Percentiles rank a stretch among this genome's conserved stretches.
Conservation (phyloP, 257 asterid genomes). For the Fraxinus pennsylvanica region DNA sequence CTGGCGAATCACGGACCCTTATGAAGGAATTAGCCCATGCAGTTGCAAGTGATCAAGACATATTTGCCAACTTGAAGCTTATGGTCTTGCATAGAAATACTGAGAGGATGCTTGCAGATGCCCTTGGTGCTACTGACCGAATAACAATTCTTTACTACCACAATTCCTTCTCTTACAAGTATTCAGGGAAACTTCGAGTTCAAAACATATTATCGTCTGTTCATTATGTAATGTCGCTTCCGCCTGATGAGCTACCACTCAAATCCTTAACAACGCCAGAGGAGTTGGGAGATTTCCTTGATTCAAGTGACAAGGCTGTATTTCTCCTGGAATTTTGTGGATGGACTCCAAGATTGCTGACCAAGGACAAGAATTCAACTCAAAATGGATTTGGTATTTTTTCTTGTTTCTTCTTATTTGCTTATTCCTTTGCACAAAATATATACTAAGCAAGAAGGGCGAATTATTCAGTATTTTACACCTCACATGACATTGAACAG, state of each 20-base stretch:
- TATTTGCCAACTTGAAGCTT: conserved; percentile 62
- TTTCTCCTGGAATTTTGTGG: conserved; percentile 87
- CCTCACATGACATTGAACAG: background rate
- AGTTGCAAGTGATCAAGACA: conserved; percentile 50
- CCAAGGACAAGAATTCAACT: conserved; percentile 36
- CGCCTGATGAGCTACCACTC: conserved; percentile 63
- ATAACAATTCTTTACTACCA: conserved; percentile 62
- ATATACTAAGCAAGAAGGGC: background rate
- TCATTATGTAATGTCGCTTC: conserved; percentile 53
- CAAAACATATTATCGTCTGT: conserved; percentile 72
- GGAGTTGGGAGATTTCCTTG: conserved; percentile 63
- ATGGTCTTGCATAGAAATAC: conserved; percentile 65
- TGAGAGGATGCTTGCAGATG: conserved; percentile 77
- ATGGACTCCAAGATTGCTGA: conserved; percentile 73
- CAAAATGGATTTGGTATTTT: conserved; percentile 45
- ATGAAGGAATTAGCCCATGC: conserved; percentile 68
- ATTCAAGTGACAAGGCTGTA: conserved; percentile 83
- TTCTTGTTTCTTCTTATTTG: conserved; percentile 18
- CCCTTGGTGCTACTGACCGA: conserved; percentile 73
- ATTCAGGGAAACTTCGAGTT: conserved; percentile 73
- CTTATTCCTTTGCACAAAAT: background rate
- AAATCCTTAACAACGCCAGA: conserved; percentile 53
- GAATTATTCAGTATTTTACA: background rate
- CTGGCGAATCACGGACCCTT: conserved; percentile 82
- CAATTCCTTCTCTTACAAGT: conserved; percentile 57